Percentiles rank a stretch among this genome's conserved stretches.
These are phyloP conservation scores for Potentilla sterilis DNA, from an alignment of 306 rosid genomes.

Conservation along the genomic window DNA sequence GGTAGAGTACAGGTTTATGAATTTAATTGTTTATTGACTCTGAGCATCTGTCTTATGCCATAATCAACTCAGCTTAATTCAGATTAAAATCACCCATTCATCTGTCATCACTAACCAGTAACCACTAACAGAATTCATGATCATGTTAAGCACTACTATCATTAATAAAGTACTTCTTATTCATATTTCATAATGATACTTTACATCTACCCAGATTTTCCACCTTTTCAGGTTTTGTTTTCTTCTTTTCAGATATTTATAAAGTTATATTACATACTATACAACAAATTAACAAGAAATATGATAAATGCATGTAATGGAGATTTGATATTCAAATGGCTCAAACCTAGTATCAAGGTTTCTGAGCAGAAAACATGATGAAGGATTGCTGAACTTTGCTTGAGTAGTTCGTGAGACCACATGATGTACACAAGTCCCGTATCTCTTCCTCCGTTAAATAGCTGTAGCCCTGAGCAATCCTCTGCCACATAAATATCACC, in stretches of 20 bases:
- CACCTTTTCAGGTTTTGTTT: conserved; percentile 30
- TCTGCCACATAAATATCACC: conserved; percentile 35
- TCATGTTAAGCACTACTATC: conserved; percentile 13
- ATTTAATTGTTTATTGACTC: conserved; percentile 6
- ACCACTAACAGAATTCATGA: conserved; percentile 13
- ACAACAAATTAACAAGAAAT: conserved; percentile 19
- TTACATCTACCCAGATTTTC: conserved; percentile 27
- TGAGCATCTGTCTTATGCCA: conserved; percentile 11
- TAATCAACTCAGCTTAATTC: conserved; percentile 11
- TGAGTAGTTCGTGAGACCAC: conserved; percentile 77
- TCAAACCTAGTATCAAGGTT: conserved; percentile 45
- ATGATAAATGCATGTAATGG: conserved; percentile 14
- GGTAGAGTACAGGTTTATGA: not conserved
- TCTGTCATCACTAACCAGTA: conserved; percentile 18
- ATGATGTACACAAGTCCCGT: conserved; percentile 64
- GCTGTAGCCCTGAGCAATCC: conserved; percentile 40
- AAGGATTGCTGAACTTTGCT: conserved; percentile 62
- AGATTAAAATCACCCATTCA: conserved; percentile 12
- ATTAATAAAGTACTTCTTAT: conserved; percentile 18
- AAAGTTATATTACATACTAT: conserved; percentile 21
- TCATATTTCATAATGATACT: conserved; percentile 22
- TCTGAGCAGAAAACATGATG: conserved; percentile 81
- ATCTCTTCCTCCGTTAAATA: conserved; percentile 64
- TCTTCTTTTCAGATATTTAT: conserved; percentile 25
- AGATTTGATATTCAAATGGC: conserved; percentile 30